A percentile compares a stretch with the other conserved stretches of the same genome.
Evolutionary conservation across 768 basidiomycete species (phyloP).

Genomic region (Lentinula boryana): DNA sequence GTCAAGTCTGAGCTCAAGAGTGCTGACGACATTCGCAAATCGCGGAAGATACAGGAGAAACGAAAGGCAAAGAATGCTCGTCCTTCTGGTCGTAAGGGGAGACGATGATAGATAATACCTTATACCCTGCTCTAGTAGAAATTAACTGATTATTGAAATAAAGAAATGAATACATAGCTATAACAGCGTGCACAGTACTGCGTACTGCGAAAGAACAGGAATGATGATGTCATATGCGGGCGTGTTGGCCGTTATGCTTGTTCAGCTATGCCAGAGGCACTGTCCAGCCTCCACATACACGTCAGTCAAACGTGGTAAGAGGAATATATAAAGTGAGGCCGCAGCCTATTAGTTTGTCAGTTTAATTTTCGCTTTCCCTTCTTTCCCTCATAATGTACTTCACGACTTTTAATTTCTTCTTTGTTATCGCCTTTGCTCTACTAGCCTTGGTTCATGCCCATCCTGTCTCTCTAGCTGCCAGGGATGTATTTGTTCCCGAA

Average conservation of each 20-base stretch:
- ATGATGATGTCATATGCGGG: too few species aligned
- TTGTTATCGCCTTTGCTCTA: background rate
- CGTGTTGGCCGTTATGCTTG: too few species aligned
- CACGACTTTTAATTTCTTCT: conserved; percentile 1
- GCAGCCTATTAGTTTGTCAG: background rate
- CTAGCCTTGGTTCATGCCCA: background rate
- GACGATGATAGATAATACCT: background rate
- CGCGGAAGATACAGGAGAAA: conserved; percentile 58
- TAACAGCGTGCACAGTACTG: too few species aligned
- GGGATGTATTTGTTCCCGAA: background rate
- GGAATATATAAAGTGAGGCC: background rate
- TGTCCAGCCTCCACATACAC: background rate
- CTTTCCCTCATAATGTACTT: background rate
- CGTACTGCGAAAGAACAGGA: too few species aligned
- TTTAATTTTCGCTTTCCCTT: background rate
- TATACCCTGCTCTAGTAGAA: background rate
- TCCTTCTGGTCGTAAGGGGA: conserved; percentile 35
- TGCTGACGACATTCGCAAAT: conserved; percentile 80
- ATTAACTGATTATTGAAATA: too few species aligned
- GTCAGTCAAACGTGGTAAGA: background rate
- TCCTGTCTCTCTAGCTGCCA: background rate
- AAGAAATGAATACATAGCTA: too few species aligned
- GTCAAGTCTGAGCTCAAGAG: conserved; percentile 84
- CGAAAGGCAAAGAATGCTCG: conserved; percentile 79
- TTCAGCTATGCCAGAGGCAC: background rate